Evolutionary conservation across 2,329 filamentous ascomycete species (phyloP).

Genomic region (Shiraia sp.): DNA sequence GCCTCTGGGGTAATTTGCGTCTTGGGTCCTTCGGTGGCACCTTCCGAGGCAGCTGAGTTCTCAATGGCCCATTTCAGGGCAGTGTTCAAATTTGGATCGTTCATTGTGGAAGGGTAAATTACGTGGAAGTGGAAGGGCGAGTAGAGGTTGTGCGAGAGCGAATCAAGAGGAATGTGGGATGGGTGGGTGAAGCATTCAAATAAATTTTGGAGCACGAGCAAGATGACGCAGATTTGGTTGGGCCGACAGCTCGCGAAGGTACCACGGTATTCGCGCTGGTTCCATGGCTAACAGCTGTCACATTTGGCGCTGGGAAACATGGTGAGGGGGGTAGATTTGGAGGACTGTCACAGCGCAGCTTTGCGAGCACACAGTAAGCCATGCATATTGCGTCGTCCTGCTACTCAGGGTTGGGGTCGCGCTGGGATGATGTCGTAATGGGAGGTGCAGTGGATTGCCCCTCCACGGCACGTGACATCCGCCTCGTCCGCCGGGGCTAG

Average conservation of each 20-base stretch:
- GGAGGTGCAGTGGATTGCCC: constrained; percentile 25
- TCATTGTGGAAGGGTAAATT: constrained; percentile 38
- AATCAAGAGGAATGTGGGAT: constrained; percentile 7
- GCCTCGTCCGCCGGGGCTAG: constrained; percentile 2
- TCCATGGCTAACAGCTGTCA: constrained; percentile 22
- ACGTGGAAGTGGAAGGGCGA: not conserved
- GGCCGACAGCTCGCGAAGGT: constrained; percentile 21
- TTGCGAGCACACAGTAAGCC: too few relatives aligned
- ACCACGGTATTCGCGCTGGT: constrained; percentile 27
- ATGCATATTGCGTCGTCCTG: too few relatives aligned
- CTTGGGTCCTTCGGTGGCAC: constrained; percentile 38
- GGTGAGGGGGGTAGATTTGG: too few relatives aligned
- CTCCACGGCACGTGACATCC: constrained; percentile 37
- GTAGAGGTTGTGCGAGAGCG: not conserved
- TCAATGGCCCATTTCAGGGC: constrained; percentile 80
- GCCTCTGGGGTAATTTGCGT: constrained; percentile 68
- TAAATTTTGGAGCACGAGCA: constrained; percentile 23
- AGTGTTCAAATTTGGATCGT: constrained; percentile 70
- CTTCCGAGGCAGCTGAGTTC: constrained; percentile 57
- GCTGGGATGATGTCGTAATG: not conserved
- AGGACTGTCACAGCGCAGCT: too few relatives aligned
- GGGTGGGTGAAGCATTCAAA: constrained; percentile 15
- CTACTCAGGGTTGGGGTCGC: too few relatives aligned
- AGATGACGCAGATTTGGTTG: constrained; percentile 26
- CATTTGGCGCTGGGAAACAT: too few relatives aligned